Evolutionary conservation across 148 eudicot genomes (phyloP).

Genomic region (Cornus florida): DNA sequence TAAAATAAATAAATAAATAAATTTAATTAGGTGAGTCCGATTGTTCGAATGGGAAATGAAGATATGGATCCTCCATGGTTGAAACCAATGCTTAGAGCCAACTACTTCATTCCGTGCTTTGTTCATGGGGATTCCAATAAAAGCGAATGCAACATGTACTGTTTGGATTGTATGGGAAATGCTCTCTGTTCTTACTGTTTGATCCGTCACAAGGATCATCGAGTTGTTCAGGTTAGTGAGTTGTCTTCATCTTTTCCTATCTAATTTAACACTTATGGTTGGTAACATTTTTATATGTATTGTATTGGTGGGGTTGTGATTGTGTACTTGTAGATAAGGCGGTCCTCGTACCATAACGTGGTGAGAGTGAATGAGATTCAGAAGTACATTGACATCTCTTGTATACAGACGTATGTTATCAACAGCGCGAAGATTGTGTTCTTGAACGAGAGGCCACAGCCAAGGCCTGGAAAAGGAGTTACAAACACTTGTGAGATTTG

Average conservation of each 20-base stretch:
- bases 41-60: slow-evolving; percentile 18
- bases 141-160: slow-evolving; percentile 52
- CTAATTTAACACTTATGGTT: too few relatives aligned
- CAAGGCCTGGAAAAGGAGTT: slow-evolving; percentile 49
- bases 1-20: too few relatives aligned
- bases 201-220: slow-evolving; percentile 44
- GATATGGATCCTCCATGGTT: slow-evolving; percentile 45
- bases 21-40: slow-evolving; percentile 44
- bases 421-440: slow-evolving; percentile 51
- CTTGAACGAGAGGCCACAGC: slow-evolving; percentile 47
- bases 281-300: too few relatives aligned
- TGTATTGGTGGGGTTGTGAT: not conserved
- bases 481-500: slow-evolving; percentile 47
- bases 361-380: slow-evolving; percentile 54
- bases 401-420: slow-evolving; percentile 50
- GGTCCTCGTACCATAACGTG: slow-evolving; percentile 54
- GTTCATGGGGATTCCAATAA: slow-evolving; percentile 40
- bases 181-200: slow-evolving; percentile 54
- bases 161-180: slow-evolving; percentile 53
- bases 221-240: slow-evolving; percentile 46
- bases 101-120: slow-evolving; percentile 38
- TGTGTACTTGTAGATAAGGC: slow-evolving; percentile 38
- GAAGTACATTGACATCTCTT: slow-evolving; percentile 47
- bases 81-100: slow-evolving; percentile 37
- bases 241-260: too few relatives aligned